Base-by-base conservation (phyloP, 805 yeast species). In the Torulaspora franciscae region DNA sequence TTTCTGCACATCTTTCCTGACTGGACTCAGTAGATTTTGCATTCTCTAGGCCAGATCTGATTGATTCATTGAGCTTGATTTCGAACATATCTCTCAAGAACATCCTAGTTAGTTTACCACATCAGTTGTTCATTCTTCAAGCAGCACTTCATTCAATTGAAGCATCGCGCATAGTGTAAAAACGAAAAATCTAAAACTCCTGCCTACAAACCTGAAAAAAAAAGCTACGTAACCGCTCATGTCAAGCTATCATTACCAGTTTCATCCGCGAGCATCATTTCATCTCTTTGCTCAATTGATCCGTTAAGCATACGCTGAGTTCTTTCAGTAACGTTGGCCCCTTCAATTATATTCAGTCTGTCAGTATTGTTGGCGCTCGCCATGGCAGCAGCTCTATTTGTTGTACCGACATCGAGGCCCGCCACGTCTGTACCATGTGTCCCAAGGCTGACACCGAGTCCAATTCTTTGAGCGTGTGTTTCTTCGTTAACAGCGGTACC, bases 11-110 rank as follows among this genome's bases (percentile, higher is more conserved):
- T 14, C 24, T 39, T 35, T 37, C 45, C 14, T 37, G 30, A 32
- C 37, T 41, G 41, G 42, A 46, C 42, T 49, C 32, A 10, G 29
- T 32, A 19, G 41, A 23, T 32, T 14, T 25, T 11, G 41, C 34
- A 29, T 13, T 30, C 22, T 34, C 32, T 19, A 40, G 49, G 25
- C 7, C 35, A 10, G 32, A 32, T 40, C 28, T 40, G 13, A 56
- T 32, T 24, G 46, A 39, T 6, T 43, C 45, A 47, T 57, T 58
- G 28, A 57, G 42, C 29, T 48, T 45, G 9, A 58, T 52, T 15
- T 48, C 54, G 36, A 58, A 58, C 62, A 58, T 58, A 19, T 19
- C 22, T 19, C 22, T 4, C 22, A 3, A 19, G 22, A 5, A 19
- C 22, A 4, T 5, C 5, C 5, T 5, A 19, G 5, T 19, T 19